Evolutionary conservation across 2,329 filamentous ascomycete genomes (phyloP), one percentile per base, ranked within the genome.

Genomic region (Hymenoscyphus scutula): DNA sequence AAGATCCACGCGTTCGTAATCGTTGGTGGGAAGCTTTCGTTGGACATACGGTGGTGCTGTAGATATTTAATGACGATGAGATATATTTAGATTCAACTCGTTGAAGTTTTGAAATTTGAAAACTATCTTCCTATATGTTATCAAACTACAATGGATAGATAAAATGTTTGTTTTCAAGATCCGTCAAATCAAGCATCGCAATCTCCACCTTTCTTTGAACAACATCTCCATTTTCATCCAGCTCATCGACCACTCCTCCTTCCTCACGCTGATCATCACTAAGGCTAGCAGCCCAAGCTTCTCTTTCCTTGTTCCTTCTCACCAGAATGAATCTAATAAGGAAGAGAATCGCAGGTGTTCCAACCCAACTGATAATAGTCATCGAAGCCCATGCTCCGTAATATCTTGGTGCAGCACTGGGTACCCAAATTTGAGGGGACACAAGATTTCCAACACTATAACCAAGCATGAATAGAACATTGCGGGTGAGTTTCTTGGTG

Each of bases 331-430:
- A 71, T 37, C 70, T 67, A 38, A 77, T 77, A 4, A 75, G 59
- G 34, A 74, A 69, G 7, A 78, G 53, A 19, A 76, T 71, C 0
- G 71, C 57, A 0, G 76, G 76, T 1, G 76, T 75, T 17, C 73
- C 74, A 0, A 73, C 68, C 74, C 75, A 78, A 60, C 73, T 76
- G 30, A 68, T 66, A 10, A 72, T 62, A 25, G 75, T 74, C 71
- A 71, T 69, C 4, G 69, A 65, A 15, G 72, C 69, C 74, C 73
- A 75, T 1, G 74, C 72, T 6, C 70, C 68, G 56, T 75, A 75
- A 59, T 74, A 76, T 30, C 74, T 68, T 5, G 74, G 74, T 30
- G 58, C 68, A 41, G 68, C 69, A 37, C 64, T 62, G 2, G 68
- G 62, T 6, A 70, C 69, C 67, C 72, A 74, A 51, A 74, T 71